phyloP scores from a whole-genome alignment of 148 eudicot genomes.

The Beta vulgaris region DNA sequence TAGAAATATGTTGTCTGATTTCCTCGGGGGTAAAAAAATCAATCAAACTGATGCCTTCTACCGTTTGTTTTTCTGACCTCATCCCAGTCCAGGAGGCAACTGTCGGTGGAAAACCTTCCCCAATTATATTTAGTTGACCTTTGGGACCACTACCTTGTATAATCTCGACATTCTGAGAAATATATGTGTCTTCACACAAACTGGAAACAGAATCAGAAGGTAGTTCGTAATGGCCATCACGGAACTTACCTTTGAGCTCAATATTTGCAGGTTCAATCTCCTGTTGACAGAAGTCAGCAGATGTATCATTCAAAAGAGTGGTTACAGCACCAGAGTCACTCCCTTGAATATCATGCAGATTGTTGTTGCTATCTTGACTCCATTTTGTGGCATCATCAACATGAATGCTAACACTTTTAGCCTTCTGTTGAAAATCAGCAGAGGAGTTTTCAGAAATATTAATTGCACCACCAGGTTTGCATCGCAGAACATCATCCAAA shows the following conservation, averaged over 20 bases:
- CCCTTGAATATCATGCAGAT: constrained; percentile 17
- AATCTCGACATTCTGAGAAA: constrained; percentile 32
- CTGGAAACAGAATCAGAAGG: constrained; percentile 22
- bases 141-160: constrained; percentile 21
- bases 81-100: constrained; percentile 17
- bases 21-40: constrained; percentile 64
- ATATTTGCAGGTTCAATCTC: constrained; percentile 25
- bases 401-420: not conserved
- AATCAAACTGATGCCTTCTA: constrained; percentile 53
- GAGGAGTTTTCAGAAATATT: constrained; percentile 29
- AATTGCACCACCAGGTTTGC: constrained; percentile 15
- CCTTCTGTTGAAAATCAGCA: constrained; percentile 16
- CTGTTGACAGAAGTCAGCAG: constrained; percentile 20
- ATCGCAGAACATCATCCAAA: constrained; percentile 20
- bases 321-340: constrained; percentile 20
- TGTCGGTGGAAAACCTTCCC: constrained; percentile 26
- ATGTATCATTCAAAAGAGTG: constrained; percentile 24
- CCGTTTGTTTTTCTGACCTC: constrained; percentile 39
- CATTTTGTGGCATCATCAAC: constrained; percentile 9
- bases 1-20: constrained; percentile 54
- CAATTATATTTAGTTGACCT: constrained; percentile 24
- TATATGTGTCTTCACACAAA: constrained; percentile 25
- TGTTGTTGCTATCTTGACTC: constrained; percentile 22
- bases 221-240: constrained; percentile 19
- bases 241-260: constrained; percentile 18